Conservation (phyloP, 2,329 filamentous ascomycete genomes). For the Exophiala xenobiotica region DNA sequence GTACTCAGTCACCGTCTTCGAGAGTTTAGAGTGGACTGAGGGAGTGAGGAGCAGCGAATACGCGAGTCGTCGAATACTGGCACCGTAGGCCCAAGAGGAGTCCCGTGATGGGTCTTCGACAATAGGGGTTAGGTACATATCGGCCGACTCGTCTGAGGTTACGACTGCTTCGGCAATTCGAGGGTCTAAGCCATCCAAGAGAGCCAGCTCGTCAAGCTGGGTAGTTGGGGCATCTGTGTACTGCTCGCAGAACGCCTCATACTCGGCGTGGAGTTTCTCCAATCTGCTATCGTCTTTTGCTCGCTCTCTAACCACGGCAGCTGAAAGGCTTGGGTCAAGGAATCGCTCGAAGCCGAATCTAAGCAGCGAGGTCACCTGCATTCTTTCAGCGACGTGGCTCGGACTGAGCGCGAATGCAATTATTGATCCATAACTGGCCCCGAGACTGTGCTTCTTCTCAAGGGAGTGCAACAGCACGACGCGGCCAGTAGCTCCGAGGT, state of each 20-base stretch:
- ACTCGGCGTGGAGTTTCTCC: conserved; percentile 28
- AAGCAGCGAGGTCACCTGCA: conserved; percentile 38
- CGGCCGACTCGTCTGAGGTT: conserved; percentile 40
- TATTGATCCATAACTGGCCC: conserved; percentile 1
- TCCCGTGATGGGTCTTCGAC: conserved; percentile 56
- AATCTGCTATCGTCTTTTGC: conserved; percentile 30
- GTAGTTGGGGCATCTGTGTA: conserved; percentile 27
- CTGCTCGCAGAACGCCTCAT: conserved; percentile 38
- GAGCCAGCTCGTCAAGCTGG: background rate
- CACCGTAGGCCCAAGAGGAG: conserved; percentile 59
- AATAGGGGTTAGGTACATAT: conserved; percentile 66
- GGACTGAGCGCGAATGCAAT: conserved; percentile 21
- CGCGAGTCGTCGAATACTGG: conserved; percentile 51
- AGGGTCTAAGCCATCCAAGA: conserved; percentile 43
- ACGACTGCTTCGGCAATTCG: conserved; percentile 53
- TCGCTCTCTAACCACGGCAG: conserved; percentile 33
- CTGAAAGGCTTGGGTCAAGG: conserved; percentile 31
- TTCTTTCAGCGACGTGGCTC: conserved; percentile 31
- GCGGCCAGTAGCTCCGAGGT: conserved; percentile 60
- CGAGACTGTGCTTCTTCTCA: conserved; percentile 36
- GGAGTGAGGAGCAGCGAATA: conserved; percentile 49
- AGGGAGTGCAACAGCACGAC: conserved; percentile 71
- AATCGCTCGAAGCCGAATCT: conserved; percentile 44
- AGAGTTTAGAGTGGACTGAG: conserved; percentile 5
- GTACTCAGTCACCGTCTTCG: conserved; percentile 23